Conservation (phyloP, 371 early-diverging fungal genomes). For the Mucor lusitanicus region DNA sequence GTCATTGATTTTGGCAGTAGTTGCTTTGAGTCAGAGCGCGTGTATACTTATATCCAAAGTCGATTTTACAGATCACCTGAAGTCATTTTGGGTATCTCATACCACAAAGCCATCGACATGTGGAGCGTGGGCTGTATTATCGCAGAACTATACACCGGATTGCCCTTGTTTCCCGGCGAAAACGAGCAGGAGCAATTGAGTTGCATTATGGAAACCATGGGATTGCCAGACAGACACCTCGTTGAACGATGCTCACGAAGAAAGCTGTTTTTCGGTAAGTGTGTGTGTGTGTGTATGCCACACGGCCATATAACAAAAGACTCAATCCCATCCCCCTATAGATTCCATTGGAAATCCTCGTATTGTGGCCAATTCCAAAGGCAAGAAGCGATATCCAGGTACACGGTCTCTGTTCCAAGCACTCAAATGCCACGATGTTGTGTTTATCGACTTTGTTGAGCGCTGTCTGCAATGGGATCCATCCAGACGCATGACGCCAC, state of each 20-base stretch:
- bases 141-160: slow-evolving; percentile 87
- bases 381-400: slow-evolving; percentile 76
- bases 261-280: slow-evolving; percentile 81
- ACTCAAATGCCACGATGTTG: slow-evolving; percentile 67
- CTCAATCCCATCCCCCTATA: too few relatives aligned
- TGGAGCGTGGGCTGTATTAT: slow-evolving; percentile 99
- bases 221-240: slow-evolving; percentile 76
- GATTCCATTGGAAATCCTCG: slow-evolving; percentile 67
- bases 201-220: slow-evolving; percentile 90
- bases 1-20: slow-evolving; percentile 95
- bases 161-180: slow-evolving; percentile 95
- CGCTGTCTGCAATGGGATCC: slow-evolving; percentile 89
- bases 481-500: slow-evolving; percentile 77
- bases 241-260: slow-evolving; percentile 73
- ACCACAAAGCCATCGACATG: slow-evolving; percentile 94
- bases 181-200: slow-evolving; percentile 92
- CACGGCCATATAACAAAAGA: too few relatives aligned
- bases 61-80: slow-evolving; percentile 98
- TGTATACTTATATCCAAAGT: slow-evolving; percentile 95
- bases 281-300: too few relatives aligned
- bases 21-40: slow-evolving; percentile 72
- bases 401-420: slow-evolving; percentile 70
- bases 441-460: slow-evolving; percentile 81
- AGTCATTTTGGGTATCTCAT: slow-evolving; percentile 84
- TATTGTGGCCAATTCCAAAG: slow-evolving; percentile 79